Percentiles rank a stretch among this genome's conserved stretches.
These are phyloP conservation scores for Marchantia polymorpha DNA, from an alignment of 225 moss, liverwort and hornwort genomes.

Conservation along the genomic window DNA sequence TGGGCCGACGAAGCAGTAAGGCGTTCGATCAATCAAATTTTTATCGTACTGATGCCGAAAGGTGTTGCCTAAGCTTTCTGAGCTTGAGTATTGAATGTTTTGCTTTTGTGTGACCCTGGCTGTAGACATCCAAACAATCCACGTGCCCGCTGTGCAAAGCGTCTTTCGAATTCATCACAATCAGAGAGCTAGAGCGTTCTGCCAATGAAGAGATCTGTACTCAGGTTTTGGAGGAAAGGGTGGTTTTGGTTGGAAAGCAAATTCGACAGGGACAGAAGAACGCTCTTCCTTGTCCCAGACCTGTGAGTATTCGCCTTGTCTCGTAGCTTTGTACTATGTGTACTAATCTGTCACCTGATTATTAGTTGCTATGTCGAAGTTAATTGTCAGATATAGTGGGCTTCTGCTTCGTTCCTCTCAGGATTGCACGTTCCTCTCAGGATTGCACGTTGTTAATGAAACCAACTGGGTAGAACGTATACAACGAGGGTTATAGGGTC, in stretches of 20 bases:
- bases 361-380: too few species aligned
- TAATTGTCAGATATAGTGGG: too few species aligned
- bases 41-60: neutral
- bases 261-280: constrained; percentile 8
- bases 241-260: constrained; percentile 53
- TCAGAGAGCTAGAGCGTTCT: constrained; percentile 39
- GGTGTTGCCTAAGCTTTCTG: neutral
- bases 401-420: too few species aligned
- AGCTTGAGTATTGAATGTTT: neutral
- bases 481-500: neutral
- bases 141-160: constrained; percentile 87
- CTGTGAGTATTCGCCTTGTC: constrained; percentile 26
- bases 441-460: too few species aligned
- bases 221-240: constrained; percentile 57
- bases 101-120: neutral
- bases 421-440: too few species aligned
- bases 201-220: constrained; percentile 30
- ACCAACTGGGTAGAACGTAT: neutral
- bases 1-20: constrained; percentile 70
- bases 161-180: constrained; percentile 64
- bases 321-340: neutral
- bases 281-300: constrained; percentile 26
- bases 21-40: neutral
- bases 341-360: too few species aligned
- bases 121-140: constrained; percentile 53